These are phyloP conservation scores for Rhodosporidiobolus sp. DNA, from an alignment of 768 basidiomycete species.

Conservation along the genomic window DNA sequence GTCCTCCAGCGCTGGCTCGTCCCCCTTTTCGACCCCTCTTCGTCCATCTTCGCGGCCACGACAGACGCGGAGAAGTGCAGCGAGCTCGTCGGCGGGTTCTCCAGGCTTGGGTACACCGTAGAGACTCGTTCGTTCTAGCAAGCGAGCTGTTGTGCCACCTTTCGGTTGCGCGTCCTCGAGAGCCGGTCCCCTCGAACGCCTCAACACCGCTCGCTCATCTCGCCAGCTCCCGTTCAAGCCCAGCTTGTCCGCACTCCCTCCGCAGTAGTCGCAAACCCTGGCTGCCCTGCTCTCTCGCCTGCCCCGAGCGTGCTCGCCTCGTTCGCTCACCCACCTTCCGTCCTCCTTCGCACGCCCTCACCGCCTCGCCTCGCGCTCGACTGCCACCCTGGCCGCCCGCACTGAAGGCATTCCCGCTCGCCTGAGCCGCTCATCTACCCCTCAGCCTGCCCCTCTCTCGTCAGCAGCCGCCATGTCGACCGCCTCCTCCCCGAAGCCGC, in stretches of 20 bases:
- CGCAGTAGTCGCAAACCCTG: neutral
- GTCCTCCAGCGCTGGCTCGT: too few relatives aligned
- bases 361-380: neutral
- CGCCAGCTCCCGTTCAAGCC: neutral
- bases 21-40: too few relatives aligned
- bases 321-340: neutral
- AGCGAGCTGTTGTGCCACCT: too few relatives aligned
- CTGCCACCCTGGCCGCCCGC: neutral
- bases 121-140: too few relatives aligned
- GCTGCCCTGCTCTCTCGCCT: slow-evolving; percentile 2
- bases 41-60: too few relatives aligned
- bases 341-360: neutral
- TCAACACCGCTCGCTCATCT: too few relatives aligned
- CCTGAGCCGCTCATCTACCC: neutral
- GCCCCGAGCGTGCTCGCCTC: neutral
- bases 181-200: too few relatives aligned
- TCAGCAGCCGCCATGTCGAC: neutral
- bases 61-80: too few relatives aligned
- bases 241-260: neutral
- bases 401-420: neutral
- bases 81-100: too few relatives aligned
- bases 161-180: too few relatives aligned
- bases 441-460: neutral
- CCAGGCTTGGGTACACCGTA: too few relatives aligned
- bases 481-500: neutral